Conservation (phyloP, 208 protist genomes). For the Leishmania gerbilli region DNA sequence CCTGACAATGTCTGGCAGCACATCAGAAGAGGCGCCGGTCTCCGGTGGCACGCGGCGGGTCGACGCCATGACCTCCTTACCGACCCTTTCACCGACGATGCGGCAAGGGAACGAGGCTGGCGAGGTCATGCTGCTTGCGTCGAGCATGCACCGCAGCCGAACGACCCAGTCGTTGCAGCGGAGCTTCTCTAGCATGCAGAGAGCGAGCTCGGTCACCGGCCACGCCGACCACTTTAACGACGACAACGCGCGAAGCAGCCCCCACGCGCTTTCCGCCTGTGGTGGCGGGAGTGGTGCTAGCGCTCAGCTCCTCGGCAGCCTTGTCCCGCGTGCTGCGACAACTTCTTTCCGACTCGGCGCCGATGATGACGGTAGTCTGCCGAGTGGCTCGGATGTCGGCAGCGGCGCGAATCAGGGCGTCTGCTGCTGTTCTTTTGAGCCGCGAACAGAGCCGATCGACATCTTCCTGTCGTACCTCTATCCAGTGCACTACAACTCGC, state of each 20-base stretch:
- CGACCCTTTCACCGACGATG: neutral
- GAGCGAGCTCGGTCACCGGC: slow-evolving; percentile 8
- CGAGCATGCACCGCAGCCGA: slow-evolving; percentile 6
- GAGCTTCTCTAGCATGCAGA: slow-evolving; percentile 22
- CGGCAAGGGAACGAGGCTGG: slow-evolving; percentile 8
- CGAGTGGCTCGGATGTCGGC: neutral
- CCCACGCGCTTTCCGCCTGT: neutral
- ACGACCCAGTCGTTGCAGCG: slow-evolving; percentile 4
- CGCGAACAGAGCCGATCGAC: slow-evolving; percentile 72
- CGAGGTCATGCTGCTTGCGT: slow-evolving; percentile 30
- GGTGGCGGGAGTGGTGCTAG: neutral
- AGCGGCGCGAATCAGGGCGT: neutral
- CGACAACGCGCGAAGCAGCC: slow-evolving; percentile 7
- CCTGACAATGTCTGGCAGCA: neutral
- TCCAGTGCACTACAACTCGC: slow-evolving; percentile 89
- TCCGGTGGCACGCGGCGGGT: neutral
- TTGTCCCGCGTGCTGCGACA: neutral
- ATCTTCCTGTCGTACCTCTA: slow-evolving; percentile 90
- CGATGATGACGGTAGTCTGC: neutral
- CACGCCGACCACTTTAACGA: slow-evolving; percentile 5
- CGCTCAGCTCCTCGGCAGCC: slow-evolving; percentile 11
- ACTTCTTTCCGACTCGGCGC: neutral
- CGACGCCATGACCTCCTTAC: neutral
- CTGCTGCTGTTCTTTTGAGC: slow-evolving; percentile 57
- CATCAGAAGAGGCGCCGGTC: neutral